Percentiles rank a stretch among this genome's conserved stretches.
phyloP scores from a whole-genome alignment of 2,329 filamentous ascomycete genomes.

The Aspergillus pseudoterreus region DNA sequence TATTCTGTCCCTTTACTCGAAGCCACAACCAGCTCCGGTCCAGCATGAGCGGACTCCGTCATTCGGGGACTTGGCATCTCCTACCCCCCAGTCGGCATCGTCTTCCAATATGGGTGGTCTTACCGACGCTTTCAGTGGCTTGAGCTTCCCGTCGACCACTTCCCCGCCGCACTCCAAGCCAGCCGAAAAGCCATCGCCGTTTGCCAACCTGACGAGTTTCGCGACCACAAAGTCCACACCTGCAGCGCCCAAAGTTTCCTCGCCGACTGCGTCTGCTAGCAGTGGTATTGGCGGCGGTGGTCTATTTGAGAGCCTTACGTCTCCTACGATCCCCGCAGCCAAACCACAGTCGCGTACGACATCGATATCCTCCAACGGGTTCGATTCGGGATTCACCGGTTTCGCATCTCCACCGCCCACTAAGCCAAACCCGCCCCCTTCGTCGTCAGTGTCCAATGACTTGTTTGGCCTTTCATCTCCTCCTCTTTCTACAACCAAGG shows the following conservation, averaged over 20 bases:
- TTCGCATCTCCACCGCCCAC: constrained; percentile 47
- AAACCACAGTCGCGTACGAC: constrained; percentile 43
- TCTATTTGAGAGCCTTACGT: constrained; percentile 72
- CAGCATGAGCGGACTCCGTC: constrained; percentile 59
- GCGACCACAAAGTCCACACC: constrained; percentile 42
- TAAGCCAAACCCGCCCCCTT: constrained; percentile 44
- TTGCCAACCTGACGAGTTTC: constrained; percentile 60
- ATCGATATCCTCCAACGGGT: constrained; percentile 55
- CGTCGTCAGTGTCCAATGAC: constrained; percentile 63
- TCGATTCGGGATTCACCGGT: constrained; percentile 64
- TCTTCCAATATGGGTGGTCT: constrained; percentile 58
- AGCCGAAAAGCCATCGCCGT: constrained; percentile 57
- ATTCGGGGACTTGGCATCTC: constrained; percentile 66
- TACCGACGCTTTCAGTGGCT: constrained; percentile 73
- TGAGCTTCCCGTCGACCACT: constrained; percentile 58
- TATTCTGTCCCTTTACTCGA: constrained; percentile 90
- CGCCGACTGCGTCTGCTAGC: constrained; percentile 51
- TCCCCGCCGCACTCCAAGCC: constrained; percentile 35
- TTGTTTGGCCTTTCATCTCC: constrained; percentile 71
- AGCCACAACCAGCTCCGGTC: constrained; percentile 60
- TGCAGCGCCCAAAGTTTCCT: constrained; percentile 47
- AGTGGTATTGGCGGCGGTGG: constrained; percentile 72
- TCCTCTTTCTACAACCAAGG: constrained; percentile 36
- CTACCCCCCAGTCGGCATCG: constrained; percentile 27
- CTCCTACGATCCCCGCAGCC: constrained; percentile 53